Conservation (phyloP, 2,329 filamentous ascomycete species). For the Exserohilum turcica region DNA sequence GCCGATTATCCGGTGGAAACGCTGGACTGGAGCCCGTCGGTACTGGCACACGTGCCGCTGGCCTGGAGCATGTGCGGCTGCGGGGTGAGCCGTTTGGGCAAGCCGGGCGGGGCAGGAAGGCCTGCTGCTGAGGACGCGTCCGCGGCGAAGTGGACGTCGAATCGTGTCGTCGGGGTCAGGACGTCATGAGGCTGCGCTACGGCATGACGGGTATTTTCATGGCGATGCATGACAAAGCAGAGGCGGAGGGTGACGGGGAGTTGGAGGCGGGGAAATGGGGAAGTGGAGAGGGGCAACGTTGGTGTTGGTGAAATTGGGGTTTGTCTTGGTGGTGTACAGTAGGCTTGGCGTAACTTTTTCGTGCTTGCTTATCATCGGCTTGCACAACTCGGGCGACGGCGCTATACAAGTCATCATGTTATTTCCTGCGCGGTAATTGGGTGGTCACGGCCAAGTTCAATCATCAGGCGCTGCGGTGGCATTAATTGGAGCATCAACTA, state of each 20-base stretch:
- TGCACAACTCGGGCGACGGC: too few species aligned
- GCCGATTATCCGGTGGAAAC: slow-evolving; percentile 32
- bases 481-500: too few species aligned
- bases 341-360: not conserved
- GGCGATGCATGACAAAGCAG: slow-evolving; percentile 2
- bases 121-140: not conserved
- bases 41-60: slow-evolving; percentile 17
- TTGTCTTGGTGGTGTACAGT: not conserved
- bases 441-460: too few species aligned
- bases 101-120: slow-evolving; percentile 19
- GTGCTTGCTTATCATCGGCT: too few species aligned
- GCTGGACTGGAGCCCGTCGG: slow-evolving; percentile 17
- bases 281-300: not conserved
- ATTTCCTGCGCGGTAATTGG: too few species aligned
- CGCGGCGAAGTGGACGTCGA: slow-evolving; percentile 2
- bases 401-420: too few species aligned
- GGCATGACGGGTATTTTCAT: slow-evolving; percentile 3
- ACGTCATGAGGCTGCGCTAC: slow-evolving; percentile 2
- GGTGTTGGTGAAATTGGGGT: not conserved
- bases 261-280: not conserved
- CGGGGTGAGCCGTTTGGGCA: slow-evolving; percentile 28
- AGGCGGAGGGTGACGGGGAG: not conserved
- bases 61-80: slow-evolving; percentile 5
- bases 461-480: too few species aligned
- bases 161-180: not conserved